phyloP scores from a whole-genome alignment of 2,329 filamentous ascomycete genomes.

The Fonsecaea monophora region DNA sequence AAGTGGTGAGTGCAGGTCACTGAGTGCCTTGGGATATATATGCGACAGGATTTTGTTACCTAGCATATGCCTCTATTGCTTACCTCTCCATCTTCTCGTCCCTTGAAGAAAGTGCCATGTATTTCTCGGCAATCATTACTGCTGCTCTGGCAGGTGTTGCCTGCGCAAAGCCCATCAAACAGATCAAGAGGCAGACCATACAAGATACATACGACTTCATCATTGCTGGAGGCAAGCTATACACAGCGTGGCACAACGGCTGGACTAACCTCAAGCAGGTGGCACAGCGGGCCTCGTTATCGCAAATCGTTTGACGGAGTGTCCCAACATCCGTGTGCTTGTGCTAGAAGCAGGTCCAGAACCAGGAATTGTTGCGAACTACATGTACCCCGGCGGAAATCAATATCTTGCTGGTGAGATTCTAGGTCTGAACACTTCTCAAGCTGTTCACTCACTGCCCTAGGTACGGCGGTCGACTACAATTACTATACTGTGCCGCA shows the following conservation, averaged over 20 bases:
- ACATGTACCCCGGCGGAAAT: slow-evolving; percentile 40
- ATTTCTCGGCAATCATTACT: slow-evolving; percentile 8
- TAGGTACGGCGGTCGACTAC: slow-evolving; percentile 44
- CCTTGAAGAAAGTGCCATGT: background rate
- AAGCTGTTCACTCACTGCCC: background rate
- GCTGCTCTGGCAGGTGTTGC: slow-evolving; percentile 5
- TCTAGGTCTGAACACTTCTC: background rate
- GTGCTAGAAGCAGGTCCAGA: slow-evolving; percentile 39
- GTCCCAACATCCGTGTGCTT: slow-evolving; percentile 28
- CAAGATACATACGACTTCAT: slow-evolving; percentile 35
- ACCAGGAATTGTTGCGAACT: slow-evolving; percentile 40
- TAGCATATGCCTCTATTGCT: background rate
- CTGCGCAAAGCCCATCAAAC: slow-evolving; percentile 11
- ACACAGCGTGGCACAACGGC: background rate
- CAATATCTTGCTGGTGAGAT: slow-evolving; percentile 32
- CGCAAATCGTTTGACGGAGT: slow-evolving; percentile 39
- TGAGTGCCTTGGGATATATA: slow-evolving; percentile 7
- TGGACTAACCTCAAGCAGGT: slow-evolving; percentile 27
- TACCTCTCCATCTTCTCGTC: background rate
- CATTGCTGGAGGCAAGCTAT: slow-evolving; percentile 34
- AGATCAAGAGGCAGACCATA: slow-evolving; percentile 21
- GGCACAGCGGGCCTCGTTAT: slow-evolving; percentile 41
- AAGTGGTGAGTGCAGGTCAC: background rate
- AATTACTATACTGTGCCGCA: slow-evolving; percentile 39
- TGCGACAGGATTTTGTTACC: background rate